These are phyloP conservation scores for Hyphodiscus hymeniophilus DNA, from an alignment of 495 filamentous ascomycete genomes.

Conservation along the genomic window DNA sequence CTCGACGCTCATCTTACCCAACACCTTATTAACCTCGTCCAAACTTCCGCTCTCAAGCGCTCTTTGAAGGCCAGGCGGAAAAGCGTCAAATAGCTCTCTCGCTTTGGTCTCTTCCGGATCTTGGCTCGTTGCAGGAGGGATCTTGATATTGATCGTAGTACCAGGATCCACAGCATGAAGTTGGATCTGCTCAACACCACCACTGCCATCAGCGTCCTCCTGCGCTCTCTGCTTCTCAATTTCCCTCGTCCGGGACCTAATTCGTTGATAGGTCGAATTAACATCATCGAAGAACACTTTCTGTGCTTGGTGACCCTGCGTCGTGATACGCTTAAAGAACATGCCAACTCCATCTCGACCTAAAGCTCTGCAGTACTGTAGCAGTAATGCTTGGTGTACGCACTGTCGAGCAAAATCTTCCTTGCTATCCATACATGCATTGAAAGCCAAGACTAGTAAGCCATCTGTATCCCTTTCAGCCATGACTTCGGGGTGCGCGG, in stretches of 20 bases:
- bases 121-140: slow-evolving; percentile 56
- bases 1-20: slow-evolving; percentile 86
- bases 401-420: slow-evolving; percentile 75
- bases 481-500: slow-evolving; percentile 64
- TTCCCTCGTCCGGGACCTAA: slow-evolving; percentile 70
- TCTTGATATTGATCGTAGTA: slow-evolving; percentile 82
- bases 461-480: slow-evolving; percentile 87
- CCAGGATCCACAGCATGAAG: slow-evolving; percentile 92
- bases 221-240: slow-evolving; percentile 59
- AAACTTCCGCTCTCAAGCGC: slow-evolving; percentile 78
- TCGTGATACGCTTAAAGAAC: slow-evolving; percentile 97
- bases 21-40: slow-evolving; percentile 92
- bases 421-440: slow-evolving; percentile 65
- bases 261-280: slow-evolving; percentile 71
- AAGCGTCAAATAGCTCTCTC: slow-evolving; percentile 73
- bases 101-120: slow-evolving; percentile 58
- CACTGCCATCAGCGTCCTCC: slow-evolving; percentile 47
- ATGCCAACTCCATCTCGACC: slow-evolving; percentile 81
- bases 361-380: slow-evolving; percentile 90
- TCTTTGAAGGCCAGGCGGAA: slow-evolving; percentile 69
- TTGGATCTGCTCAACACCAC: slow-evolving; percentile 92
- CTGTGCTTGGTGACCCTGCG: slow-evolving; percentile 81
- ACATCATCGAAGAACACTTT: slow-evolving; percentile 91
- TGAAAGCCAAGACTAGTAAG: slow-evolving; percentile 83
- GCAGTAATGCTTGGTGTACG: slow-evolving; percentile 84